Percentiles rank a stretch among this genome's conserved stretches.
Conservation (phyloP, 2,329 filamentous ascomycete genomes). For the Blastomyces percursus region DNA sequence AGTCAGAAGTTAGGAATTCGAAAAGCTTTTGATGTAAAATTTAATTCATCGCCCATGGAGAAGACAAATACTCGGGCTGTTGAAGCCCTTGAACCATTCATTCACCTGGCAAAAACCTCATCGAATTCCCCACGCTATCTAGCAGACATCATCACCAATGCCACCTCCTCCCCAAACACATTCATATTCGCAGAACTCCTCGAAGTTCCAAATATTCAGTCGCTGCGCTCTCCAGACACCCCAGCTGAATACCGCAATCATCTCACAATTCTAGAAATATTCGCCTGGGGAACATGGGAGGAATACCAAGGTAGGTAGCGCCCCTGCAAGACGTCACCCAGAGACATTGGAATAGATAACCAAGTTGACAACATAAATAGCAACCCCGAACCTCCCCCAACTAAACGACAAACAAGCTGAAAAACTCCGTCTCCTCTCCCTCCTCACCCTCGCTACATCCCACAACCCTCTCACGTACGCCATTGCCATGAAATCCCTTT, state of each 20-base stretch:
- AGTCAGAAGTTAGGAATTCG: neutral
- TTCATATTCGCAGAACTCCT: conserved; percentile 95
- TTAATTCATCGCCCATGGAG: conserved; percentile 24
- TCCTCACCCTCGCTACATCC: conserved; percentile 67
- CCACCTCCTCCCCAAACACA: conserved; percentile 79
- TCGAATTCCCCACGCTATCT: conserved; percentile 63
- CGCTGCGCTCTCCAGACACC: conserved; percentile 45
- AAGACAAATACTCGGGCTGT: conserved; percentile 42
- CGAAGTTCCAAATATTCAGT: conserved; percentile 64
- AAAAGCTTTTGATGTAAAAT: neutral
- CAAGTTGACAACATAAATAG: conserved; percentile 19
- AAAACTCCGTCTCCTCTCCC: conserved; percentile 84
- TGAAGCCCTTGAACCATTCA: conserved; percentile 65
- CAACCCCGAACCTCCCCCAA: conserved; percentile 51
- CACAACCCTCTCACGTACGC: conserved; percentile 60
- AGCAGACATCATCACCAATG: conserved; percentile 74
- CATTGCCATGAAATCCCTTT: conserved; percentile 55
- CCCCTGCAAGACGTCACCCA: conserved; percentile 33
- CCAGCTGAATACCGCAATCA: conserved; percentile 52
- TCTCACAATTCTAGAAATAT: conserved; percentile 69
- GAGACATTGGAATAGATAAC: conserved; percentile 1
- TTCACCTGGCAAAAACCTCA: conserved; percentile 73
- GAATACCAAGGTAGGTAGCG: conserved; percentile 52
- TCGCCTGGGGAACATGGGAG: conserved; percentile 82
- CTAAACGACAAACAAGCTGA: conserved; percentile 62